Percentiles rank a stretch among this genome's conserved stretches.
These are phyloP conservation scores for Starmerella gropengiesseri DNA, from an alignment of 805 yeast species.

Conservation along the genomic window DNA sequence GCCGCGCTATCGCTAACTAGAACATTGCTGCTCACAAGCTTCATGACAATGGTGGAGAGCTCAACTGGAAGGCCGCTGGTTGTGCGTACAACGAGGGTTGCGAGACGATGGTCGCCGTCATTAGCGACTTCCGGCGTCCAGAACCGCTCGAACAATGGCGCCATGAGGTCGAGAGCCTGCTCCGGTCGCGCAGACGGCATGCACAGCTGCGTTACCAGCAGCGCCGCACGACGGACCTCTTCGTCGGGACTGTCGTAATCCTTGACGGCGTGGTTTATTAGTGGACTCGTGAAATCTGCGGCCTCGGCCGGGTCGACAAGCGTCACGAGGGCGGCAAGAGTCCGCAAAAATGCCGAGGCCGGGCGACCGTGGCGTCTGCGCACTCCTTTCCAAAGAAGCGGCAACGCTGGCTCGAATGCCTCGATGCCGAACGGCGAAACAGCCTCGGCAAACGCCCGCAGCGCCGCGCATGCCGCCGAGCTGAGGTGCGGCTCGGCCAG, in stretches of 20 bases:
- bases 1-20: constrained; percentile 27
- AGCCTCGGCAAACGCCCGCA: constrained; percentile 68
- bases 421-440: constrained; percentile 84
- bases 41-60: constrained; percentile 46
- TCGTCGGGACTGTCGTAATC: constrained; percentile 78
- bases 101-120: constrained; percentile 33
- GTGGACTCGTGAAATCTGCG: constrained; percentile 62
- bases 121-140: constrained; percentile 3
- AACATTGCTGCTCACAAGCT: constrained; percentile 37
- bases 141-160: background rate
- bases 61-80: constrained; percentile 62
- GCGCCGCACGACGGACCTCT: constrained; percentile 67
- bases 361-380: constrained; percentile 65
- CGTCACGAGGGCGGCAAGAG: constrained; percentile 72
- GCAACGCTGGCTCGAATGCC: constrained; percentile 62
- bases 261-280: constrained; percentile 53
- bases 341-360: constrained; percentile 56
- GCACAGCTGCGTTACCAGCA: constrained; percentile 57
- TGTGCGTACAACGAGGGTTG: constrained; percentile 48
- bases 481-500: constrained; percentile 58
- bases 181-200: constrained; percentile 43
- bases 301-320: constrained; percentile 78
- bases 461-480: constrained; percentile 56
- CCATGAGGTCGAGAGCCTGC: constrained; percentile 49
- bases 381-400: constrained; percentile 73